A percentile compares a stretch with the other conserved stretches of the same genome.
Evolutionary conservation across 176 grass and related monocot species (phyloP).

Genomic region (Cenchrus americanus): DNA sequence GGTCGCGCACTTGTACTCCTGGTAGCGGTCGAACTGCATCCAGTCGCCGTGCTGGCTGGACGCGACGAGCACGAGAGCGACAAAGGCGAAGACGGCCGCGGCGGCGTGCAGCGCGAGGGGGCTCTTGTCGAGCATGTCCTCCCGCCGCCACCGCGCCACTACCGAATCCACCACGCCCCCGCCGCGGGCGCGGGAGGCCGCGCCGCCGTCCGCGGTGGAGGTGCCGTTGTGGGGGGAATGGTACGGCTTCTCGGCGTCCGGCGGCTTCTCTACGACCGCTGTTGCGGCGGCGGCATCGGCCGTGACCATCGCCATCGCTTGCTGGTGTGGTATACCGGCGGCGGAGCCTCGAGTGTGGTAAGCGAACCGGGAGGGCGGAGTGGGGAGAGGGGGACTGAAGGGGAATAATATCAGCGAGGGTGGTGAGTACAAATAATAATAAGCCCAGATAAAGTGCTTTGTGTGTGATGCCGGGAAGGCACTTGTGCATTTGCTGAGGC

Average conservation of each 20-base stretch:
- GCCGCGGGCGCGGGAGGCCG: neutral
- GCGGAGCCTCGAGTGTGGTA: neutral
- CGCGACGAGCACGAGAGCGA: conserved; percentile 72
- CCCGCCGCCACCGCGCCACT: conserved; percentile 58
- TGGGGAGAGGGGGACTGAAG: too few relatives aligned
- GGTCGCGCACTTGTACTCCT: conserved; percentile 69
- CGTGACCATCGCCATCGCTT: conserved; percentile 58
- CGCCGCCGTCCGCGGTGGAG: conserved; percentile 14
- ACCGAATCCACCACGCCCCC: conserved; percentile 49
- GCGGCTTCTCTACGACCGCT: conserved; percentile 21
- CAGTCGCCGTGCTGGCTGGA: conserved; percentile 85
- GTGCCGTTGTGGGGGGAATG: conserved; percentile 43
- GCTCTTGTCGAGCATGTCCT: conserved; percentile 74
- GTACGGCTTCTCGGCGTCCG: conserved; percentile 29
- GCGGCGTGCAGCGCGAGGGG: conserved; percentile 64
- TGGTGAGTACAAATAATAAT: neutral
- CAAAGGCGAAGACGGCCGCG: conserved; percentile 65
- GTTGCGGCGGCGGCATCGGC: conserved; percentile 18
- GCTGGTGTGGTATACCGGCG: neutral
- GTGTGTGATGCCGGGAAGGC: conserved; percentile 40
- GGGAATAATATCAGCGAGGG: neutral
- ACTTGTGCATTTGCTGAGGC: neutral
- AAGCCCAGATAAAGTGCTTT: conserved; percentile 25
- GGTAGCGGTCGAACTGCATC: conserved; percentile 81
- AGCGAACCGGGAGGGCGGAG: neutral